These are phyloP conservation scores for Pezicula rhizophila DNA, from an alignment of 2,329 filamentous ascomycete species.

Conservation along the genomic window DNA sequence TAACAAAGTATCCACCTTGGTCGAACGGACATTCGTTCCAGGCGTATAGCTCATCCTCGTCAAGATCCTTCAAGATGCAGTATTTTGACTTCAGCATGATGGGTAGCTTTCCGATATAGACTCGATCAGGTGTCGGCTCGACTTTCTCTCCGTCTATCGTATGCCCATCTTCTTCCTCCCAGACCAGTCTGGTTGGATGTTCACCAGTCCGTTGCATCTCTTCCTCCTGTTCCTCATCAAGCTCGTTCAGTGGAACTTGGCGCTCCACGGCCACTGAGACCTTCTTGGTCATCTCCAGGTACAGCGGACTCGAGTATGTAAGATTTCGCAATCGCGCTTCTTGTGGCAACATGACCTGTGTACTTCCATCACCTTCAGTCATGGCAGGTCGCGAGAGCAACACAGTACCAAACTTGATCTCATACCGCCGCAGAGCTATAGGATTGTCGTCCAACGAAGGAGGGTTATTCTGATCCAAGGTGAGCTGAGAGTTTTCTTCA, in stretches of 20 bases:
- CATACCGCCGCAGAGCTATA: slow-evolving; percentile 83
- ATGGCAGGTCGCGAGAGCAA: slow-evolving; percentile 85
- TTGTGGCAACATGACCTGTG: slow-evolving; percentile 81
- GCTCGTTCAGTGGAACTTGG: slow-evolving; percentile 58
- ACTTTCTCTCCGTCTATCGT: slow-evolving; percentile 38
- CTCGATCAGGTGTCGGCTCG: slow-evolving; percentile 42
- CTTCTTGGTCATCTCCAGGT: slow-evolving; percentile 80
- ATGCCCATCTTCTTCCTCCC: slow-evolving; percentile 47
- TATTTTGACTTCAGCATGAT: slow-evolving; percentile 98
- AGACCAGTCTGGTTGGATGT: slow-evolving; percentile 51
- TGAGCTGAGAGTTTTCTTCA: slow-evolving; percentile 83
- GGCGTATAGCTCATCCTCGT: slow-evolving; percentile 79
- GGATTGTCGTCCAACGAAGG: slow-evolving; percentile 69
- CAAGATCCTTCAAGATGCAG: slow-evolving; percentile 78
- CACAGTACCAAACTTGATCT: slow-evolving; percentile 88
- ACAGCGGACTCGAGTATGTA: slow-evolving; percentile 89
- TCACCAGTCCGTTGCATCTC: slow-evolving; percentile 50
- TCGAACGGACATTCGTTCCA: slow-evolving; percentile 98
- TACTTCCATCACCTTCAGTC: slow-evolving; percentile 86
- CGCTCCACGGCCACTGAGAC: slow-evolving; percentile 78
- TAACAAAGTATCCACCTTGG: slow-evolving; percentile 97
- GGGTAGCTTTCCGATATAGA: slow-evolving; percentile 92
- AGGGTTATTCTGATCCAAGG: slow-evolving; percentile 88
- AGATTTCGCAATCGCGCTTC: slow-evolving; percentile 93
- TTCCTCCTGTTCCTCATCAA: slow-evolving; percentile 58